These are phyloP conservation scores for Geranium incanum DNA, from an alignment of 441 rosid species.

Conservation along the genomic window DNA sequence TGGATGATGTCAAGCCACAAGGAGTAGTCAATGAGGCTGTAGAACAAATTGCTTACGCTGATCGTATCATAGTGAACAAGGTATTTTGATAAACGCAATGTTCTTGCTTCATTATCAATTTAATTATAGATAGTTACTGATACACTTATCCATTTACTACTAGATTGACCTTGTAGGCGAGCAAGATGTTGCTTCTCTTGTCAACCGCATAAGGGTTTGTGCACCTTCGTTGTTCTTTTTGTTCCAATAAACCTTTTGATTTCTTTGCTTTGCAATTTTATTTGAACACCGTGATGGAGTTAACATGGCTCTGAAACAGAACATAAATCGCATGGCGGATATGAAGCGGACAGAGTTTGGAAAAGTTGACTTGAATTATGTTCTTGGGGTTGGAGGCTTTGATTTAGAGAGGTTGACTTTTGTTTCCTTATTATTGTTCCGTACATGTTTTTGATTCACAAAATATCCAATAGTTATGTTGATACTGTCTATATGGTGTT, in stretches of 20 bases:
- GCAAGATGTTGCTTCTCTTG: slow-evolving; percentile 49
- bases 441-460: neutral
- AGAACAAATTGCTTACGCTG: slow-evolving; percentile 96
- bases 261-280: slow-evolving; percentile 11
- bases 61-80: slow-evolving; percentile 80
- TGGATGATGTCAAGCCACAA: slow-evolving; percentile 78
- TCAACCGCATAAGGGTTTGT: slow-evolving; percentile 63
- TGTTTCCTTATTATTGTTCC: slow-evolving; percentile 12
- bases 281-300: slow-evolving; percentile 15
- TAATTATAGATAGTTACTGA: slow-evolving; percentile 13
- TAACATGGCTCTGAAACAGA: slow-evolving; percentile 35
- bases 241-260: neutral
- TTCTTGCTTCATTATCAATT: neutral
- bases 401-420: slow-evolving; percentile 77
- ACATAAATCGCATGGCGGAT: slow-evolving; percentile 70
- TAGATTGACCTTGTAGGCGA: slow-evolving; percentile 90
- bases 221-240: slow-evolving; percentile 14
- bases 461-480: neutral
- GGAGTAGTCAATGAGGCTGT: slow-evolving; percentile 93
- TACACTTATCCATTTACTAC: slow-evolving; percentile 19
- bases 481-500: too few relatives aligned
- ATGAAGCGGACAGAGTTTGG: slow-evolving; percentile 69
- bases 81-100: slow-evolving; percentile 23
- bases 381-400: slow-evolving; percentile 97
- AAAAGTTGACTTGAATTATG: slow-evolving; percentile 87